Evolutionary conservation across 192 early-diverging fungal genomes (phyloP).

Genomic region (Rhizophagus clarus): DNA sequence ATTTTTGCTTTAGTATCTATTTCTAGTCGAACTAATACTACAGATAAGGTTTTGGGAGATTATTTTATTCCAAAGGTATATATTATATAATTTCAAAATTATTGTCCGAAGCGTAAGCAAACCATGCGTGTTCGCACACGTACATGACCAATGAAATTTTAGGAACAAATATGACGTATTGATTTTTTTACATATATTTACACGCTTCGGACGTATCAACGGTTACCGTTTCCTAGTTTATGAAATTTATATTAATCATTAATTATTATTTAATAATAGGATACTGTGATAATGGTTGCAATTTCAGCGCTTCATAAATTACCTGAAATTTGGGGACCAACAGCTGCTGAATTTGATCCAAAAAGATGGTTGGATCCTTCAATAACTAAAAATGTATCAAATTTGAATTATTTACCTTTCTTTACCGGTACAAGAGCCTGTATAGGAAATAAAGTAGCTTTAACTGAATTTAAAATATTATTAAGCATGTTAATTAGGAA

Average conservation of each 20-base stretch:
- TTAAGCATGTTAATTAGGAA: constrained; percentile 29
- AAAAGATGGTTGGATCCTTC: constrained; percentile 53
- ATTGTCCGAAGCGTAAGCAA: no score
- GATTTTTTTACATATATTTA: no score
- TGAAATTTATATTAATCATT: no score
- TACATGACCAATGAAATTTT: no score
- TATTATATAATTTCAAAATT: no score
- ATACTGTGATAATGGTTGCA: background rate
- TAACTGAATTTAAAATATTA: constrained; percentile 58
- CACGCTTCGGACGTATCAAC: no score
- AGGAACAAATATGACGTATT: no score
- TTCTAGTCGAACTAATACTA: constrained; percentile 37
- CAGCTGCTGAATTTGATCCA: constrained; percentile 51
- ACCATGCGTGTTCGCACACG: no score
- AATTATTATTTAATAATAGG: background rate
- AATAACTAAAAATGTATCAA: constrained; percentile 32
- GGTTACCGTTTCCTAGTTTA: no score
- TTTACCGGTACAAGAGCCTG: constrained; percentile 55
- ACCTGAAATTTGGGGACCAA: background rate
- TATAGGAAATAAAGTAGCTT: constrained; percentile 58
- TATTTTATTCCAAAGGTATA: constrained; percentile 55
- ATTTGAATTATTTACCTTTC: constrained; percentile 47
- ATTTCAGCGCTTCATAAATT: background rate
- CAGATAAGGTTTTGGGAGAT: constrained; percentile 42
- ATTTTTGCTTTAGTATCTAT: constrained; percentile 35